These are phyloP conservation scores for Poterioochromonas sp. DNA, from an alignment of 352 stramenopile genomes.

Conservation along the genomic window DNA sequence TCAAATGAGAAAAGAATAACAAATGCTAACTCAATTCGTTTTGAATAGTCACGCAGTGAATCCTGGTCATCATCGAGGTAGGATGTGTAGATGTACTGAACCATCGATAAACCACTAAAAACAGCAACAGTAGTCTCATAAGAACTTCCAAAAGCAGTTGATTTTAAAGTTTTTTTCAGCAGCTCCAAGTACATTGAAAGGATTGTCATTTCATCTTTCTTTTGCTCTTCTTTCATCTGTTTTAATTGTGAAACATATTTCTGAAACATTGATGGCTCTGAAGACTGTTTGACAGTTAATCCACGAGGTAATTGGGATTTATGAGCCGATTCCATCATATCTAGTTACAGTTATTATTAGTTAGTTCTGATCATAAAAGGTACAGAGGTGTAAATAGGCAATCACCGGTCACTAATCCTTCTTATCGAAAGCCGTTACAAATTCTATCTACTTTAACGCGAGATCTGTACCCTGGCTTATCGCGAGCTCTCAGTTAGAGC, in stretches of 20 bases:
- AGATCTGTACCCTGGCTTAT: too few species aligned
- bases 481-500: too few species aligned
- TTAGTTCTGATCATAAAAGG: too few species aligned
- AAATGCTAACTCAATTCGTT: not conserved
- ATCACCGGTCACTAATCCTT: too few species aligned
- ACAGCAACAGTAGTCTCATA: not conserved
- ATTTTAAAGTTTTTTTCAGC: constrained; percentile 1
- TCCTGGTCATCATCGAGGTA: not conserved
- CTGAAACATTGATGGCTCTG: not conserved
- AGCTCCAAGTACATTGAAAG: too few species aligned
- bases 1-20: not conserved
- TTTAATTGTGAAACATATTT: not conserved
- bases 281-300: not conserved
- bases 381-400: too few species aligned
- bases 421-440: too few species aligned
- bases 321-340: not conserved
- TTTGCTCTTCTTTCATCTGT: not conserved
- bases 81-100: constrained; percentile 20
- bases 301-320: not conserved
- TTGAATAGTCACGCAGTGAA: not conserved
- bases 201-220: not conserved
- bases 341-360: not conserved
- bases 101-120: constrained; percentile 14
- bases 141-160: not conserved
- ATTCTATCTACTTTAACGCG: too few species aligned